Conservation (phyloP, 805 yeast species). For the Yamadazyma phyllophila region DNA sequence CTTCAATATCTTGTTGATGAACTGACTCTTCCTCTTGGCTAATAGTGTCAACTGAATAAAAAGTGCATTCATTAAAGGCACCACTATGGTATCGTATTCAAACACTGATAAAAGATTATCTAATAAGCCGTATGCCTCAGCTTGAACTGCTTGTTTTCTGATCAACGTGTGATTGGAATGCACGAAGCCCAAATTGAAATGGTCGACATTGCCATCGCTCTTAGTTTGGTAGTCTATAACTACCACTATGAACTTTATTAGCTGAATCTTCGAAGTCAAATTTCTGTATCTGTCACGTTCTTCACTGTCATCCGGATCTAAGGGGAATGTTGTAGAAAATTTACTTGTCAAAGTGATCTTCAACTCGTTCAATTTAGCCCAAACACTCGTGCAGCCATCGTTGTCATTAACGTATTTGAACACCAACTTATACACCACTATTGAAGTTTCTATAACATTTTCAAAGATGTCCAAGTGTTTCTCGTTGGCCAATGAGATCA, state of each 20-base stretch:
- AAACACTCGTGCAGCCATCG: conserved; percentile 45
- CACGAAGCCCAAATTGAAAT: conserved; percentile 50
- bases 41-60: conserved; percentile 62
- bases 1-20: conserved; percentile 54
- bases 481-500: conserved; percentile 26
- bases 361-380: conserved; percentile 56
- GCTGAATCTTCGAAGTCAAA: conserved; percentile 60
- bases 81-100: conserved; percentile 51
- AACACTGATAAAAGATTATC: conserved; percentile 62
- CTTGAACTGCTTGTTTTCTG: conserved; percentile 52
- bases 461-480: conserved; percentile 31
- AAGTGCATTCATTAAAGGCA: conserved; percentile 62
- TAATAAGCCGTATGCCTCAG: conserved; percentile 65
- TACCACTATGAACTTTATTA: conserved; percentile 62
- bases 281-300: conserved; percentile 52
- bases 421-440: conserved; percentile 43
- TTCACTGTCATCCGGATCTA: conserved; percentile 43
- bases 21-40: conserved; percentile 64
- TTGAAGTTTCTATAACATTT: conserved; percentile 33
- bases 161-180: conserved; percentile 64
- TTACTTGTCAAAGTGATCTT: conserved; percentile 58
- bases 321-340: conserved; percentile 60
- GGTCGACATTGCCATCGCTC: conserved; percentile 34
- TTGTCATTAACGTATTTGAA: conserved; percentile 46
- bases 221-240: conserved; percentile 46